Evolutionary conservation across 179 eudicot genomes (phyloP).

Genomic region (Beta macrorhiza): DNA sequence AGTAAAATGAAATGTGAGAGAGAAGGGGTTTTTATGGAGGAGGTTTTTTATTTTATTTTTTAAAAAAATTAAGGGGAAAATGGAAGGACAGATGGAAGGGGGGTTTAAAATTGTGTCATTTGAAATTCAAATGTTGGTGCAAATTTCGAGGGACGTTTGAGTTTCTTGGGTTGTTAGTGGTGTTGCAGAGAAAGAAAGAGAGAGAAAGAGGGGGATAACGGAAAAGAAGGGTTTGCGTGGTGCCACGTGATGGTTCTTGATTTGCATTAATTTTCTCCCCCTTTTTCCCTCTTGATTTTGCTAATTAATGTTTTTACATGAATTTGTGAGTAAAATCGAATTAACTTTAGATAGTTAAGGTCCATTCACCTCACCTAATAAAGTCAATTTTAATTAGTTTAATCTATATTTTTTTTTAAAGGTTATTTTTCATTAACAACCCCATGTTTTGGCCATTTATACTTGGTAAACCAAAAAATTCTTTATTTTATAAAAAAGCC

Average conservation of each 20-base stretch:
- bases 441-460: too few species aligned
- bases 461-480: too few species aligned
- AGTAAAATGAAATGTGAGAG: background rate
- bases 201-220: too few species aligned
- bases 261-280: background rate
- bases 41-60: background rate
- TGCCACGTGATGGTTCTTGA: conserved; percentile 21
- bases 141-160: conserved; percentile 17
- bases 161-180: background rate
- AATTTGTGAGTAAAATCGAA: too few species aligned
- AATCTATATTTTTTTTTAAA: too few species aligned
- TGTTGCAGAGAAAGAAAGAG: background rate
- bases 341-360: too few species aligned
- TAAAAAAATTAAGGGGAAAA: background rate
- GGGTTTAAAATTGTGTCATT: background rate
- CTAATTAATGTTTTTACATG: too few species aligned
- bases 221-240: background rate
- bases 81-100: background rate
- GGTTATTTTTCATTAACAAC: too few species aligned
- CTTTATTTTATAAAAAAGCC: too few species aligned
- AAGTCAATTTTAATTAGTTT: too few species aligned
- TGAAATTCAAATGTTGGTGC: conserved; percentile 26
- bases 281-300: too few species aligned
- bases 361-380: too few species aligned
- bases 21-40: background rate